phyloP scores from a whole-genome alignment of 441 rosid species.

The Mallotus repandus region DNA sequence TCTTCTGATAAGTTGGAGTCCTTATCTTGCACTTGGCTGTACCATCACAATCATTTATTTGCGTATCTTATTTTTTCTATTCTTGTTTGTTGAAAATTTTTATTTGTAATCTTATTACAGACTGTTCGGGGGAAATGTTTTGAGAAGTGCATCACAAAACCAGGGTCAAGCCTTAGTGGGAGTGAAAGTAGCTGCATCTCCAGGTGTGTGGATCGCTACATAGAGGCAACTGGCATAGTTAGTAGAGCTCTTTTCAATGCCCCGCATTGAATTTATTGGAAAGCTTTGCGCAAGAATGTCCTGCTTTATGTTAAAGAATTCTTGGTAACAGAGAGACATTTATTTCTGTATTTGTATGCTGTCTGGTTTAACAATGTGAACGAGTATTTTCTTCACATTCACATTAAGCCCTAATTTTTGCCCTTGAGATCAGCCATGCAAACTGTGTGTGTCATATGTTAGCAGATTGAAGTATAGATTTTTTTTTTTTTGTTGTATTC shows the following conservation, averaged over 20 bases:
- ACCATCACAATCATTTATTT: too few species aligned
- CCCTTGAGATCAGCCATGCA: too few species aligned
- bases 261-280: slow-evolving; percentile 26
- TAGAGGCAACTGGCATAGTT: slow-evolving; percentile 82
- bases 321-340: not conserved
- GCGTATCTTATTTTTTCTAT: too few species aligned
- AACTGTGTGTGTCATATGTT: not conserved
- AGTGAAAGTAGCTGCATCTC: slow-evolving; percentile 91
- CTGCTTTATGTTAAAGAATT: not conserved
- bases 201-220: slow-evolving; percentile 91
- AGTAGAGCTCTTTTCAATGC: slow-evolving; percentile 60
- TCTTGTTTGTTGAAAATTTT: not conserved
- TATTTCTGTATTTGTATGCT: slow-evolving; percentile 11
- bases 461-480: not conserved
- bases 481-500: not conserved
- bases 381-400: not conserved
- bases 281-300: not conserved
- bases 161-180: slow-evolving; percentile 84
- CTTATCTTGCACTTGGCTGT: too few species aligned
- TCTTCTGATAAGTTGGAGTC: too few species aligned
- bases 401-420: not conserved
- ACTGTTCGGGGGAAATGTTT: slow-evolving; percentile 79
- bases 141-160: slow-evolving; percentile 76
- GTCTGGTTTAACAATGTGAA: not conserved
- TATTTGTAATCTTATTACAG: slow-evolving; percentile 30